Conservation (phyloP, 2,329 filamentous ascomycete genomes). For the Aspergillus texensis region DNA sequence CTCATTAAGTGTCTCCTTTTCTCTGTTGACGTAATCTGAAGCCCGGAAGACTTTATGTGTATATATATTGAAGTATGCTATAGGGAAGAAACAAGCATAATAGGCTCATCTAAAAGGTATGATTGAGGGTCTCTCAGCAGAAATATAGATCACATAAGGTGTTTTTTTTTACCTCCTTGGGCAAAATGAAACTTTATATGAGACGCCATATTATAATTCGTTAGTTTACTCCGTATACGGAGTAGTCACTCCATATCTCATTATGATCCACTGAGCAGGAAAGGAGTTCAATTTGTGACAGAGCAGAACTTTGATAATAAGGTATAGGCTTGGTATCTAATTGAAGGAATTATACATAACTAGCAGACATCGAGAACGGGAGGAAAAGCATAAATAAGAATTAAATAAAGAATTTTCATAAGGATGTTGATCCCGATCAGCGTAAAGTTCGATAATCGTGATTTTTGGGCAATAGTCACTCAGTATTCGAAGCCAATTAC, state of each 20-base stretch:
- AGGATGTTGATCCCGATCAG: not conserved
- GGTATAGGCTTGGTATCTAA: not conserved
- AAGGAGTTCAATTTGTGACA: not conserved
- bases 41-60: not conserved
- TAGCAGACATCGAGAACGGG: not conserved
- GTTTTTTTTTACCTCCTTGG: not conserved
- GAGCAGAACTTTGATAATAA: not conserved
- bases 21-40: not conserved
- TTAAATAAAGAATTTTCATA: not conserved
- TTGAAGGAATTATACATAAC: not conserved
- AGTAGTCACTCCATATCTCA: not conserved
- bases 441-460: not conserved
- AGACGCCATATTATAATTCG: not conserved
- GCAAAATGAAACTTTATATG: not conserved
- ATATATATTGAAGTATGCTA: not conserved
- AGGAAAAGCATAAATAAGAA: not conserved
- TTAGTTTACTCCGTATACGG: not conserved
- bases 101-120: not conserved
- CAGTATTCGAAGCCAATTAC: not conserved
- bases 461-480: not conserved
- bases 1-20: not conserved
- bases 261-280: not conserved
- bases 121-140: not conserved
- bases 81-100: too few species aligned
- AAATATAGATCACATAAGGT: not conserved